Evolutionary conservation across 768 basidiomycete species (phyloP).

Genomic region (Suillus subluteus): DNA sequence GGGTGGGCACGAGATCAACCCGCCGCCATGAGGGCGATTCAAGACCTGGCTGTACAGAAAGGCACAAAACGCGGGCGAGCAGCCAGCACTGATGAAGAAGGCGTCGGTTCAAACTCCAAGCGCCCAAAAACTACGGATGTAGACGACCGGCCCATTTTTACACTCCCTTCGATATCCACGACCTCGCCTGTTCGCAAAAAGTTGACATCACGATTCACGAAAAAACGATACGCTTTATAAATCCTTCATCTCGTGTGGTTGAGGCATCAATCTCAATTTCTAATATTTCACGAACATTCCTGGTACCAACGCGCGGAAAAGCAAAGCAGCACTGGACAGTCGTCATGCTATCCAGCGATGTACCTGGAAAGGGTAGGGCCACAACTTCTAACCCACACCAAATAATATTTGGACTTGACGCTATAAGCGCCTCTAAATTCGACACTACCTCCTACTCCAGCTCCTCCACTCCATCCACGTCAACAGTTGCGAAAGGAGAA

Average conservation of each 20-base stretch:
- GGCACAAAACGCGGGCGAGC: conserved; percentile 30
- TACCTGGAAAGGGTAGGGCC: conserved; percentile 48
- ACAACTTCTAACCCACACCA: conserved; percentile 46
- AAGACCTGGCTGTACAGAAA: conserved; percentile 14
- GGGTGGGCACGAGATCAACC: conserved; percentile 32
- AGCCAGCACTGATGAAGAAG: conserved; percentile 16
- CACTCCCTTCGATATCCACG: conserved; percentile 67
- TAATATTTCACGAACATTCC: conserved; percentile 60
- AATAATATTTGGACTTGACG: conserved; percentile 75
- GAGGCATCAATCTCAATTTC: conserved; percentile 57
- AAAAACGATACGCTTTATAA: conserved; percentile 53
- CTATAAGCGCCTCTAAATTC: conserved; percentile 48
- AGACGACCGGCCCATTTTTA: conserved; percentile 53
- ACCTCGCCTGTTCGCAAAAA: conserved; percentile 76
- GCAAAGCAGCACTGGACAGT: conserved; percentile 74
- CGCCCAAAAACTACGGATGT: conserved; percentile 24
- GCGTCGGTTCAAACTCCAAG: conserved; percentile 13
- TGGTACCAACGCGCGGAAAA: conserved; percentile 78
- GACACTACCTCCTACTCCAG: conserved; percentile 44
- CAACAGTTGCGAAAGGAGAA: conserved; percentile 50
- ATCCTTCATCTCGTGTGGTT: conserved; percentile 50
- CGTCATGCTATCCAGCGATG: conserved; percentile 61
- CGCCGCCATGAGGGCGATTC: conserved; percentile 26
- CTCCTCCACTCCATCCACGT: conserved; percentile 28
- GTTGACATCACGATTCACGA: conserved; percentile 64